Evolutionary conservation across 2,329 filamentous ascomycete genomes (phyloP).

Genomic region (Calcarisporium arbuscula): DNA sequence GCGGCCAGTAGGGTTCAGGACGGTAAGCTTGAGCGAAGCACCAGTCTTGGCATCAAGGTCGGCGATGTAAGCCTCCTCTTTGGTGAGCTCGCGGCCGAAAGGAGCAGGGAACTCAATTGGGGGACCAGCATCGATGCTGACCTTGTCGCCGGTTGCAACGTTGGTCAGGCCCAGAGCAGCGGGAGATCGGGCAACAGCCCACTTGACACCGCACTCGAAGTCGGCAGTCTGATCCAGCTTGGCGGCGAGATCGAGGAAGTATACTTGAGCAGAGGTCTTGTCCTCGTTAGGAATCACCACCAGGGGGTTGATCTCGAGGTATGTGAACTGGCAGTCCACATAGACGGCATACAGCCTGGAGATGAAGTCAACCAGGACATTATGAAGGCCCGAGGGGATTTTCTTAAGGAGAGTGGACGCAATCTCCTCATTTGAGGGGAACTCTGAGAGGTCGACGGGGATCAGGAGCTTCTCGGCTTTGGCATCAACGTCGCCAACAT

Average conservation of each 20-base stretch:
- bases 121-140: conserved; percentile 92
- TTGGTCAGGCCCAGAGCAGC: conserved; percentile 78
- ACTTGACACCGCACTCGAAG: conserved; percentile 98
- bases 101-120: conserved; percentile 99
- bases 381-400: conserved; percentile 92
- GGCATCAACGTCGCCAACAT: conserved; percentile 96
- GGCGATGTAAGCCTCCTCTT: conserved; percentile 98
- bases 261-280: conserved; percentile 84
- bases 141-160: conserved; percentile 62
- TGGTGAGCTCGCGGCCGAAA: conserved; percentile 96
- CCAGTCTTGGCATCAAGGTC: conserved; percentile 99
- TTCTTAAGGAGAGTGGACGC: conserved; percentile 80
- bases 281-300: conserved; percentile 95
- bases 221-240: conserved; percentile 99
- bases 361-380: conserved; percentile 98
- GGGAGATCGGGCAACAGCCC: conserved; percentile 91
- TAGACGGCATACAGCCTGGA: conserved; percentile 97
- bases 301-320: conserved; percentile 99
- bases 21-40: conserved; percentile 96
- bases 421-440: conserved; percentile 93
- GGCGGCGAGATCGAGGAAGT: conserved; percentile 97
- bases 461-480: conserved; percentile 99
- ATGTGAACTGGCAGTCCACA: conserved; percentile 99
- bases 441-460: conserved; percentile 89
- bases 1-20: conserved; percentile 84